Evolutionary conservation across 345 rosid genomes (phyloP), one percentile per base, ranked within the genome.

Genomic region (Laguncularia racemosa): DNA sequence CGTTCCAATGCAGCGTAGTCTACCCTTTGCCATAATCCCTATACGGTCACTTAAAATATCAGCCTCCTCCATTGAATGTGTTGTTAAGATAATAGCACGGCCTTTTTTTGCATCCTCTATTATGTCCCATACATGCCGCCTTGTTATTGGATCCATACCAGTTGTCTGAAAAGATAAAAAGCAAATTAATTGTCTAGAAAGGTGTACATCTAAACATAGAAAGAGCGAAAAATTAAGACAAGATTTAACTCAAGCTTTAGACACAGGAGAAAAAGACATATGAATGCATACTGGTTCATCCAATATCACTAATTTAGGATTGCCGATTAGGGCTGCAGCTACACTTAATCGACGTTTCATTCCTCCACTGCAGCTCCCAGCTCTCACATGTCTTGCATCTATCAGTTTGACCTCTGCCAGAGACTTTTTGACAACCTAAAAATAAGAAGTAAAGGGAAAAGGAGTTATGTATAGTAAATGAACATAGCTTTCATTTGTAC

Each of bases 21-120:
- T 75, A 46, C 96, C 98, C 84, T 89, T 89, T 55, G 96, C 95
- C 98, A 92, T 84, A 52, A 89, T 92, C 63, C 89, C 89, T 46
- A 89, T 89, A 40, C 89, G 88, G 70, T 92, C 98, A 73, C 98
- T 79, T 56, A 92, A 63, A 52, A 86, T 81, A 63, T 83, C 98
- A 46, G 96, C 96, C 77, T 92, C 96, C 71, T 92, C 98, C 96
- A 84, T 83, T 1, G 98, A 92, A 80, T 92, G 96, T 12, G 98
- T 92, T 9, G 93, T 92, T 51, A 89, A 63, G 55, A 92, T 64
- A 69, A 92, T 86, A 59, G 89, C 90, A 10, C 91, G 89, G 0
- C 93, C 98, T 72, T 80, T 83, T 72, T 92, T 89, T 16, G 95
- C 79, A 63, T 72, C 68, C 75, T 83, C 87, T 73, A 89, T 92